Conservation (phyloP, 306 rosid genomes). For the Vicia sativa region DNA sequence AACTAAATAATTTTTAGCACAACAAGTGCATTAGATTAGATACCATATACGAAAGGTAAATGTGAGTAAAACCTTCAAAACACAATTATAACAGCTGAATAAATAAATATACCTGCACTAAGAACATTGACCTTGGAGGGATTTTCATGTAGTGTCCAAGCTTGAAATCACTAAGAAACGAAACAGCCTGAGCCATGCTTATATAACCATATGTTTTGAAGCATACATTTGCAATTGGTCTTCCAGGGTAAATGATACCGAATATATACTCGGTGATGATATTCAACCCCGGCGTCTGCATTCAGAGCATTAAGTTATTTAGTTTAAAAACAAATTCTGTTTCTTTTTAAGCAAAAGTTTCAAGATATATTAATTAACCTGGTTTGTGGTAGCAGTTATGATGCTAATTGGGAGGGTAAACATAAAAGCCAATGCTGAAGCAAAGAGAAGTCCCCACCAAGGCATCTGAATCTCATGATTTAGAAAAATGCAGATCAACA, state of each 20-base stretch:
- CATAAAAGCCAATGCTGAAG: slow-evolving; percentile 57
- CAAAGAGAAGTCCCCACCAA: slow-evolving; percentile 85
- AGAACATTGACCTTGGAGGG: slow-evolving; percentile 83
- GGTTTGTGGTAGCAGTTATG: slow-evolving; percentile 88
- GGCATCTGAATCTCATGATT: slow-evolving; percentile 78
- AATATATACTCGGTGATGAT: slow-evolving; percentile 74
- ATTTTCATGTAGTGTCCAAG: slow-evolving; percentile 88
- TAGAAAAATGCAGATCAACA: slow-evolving; percentile 56
- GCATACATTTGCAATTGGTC: slow-evolving; percentile 85
- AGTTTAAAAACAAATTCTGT: not conserved
- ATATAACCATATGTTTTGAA: slow-evolving; percentile 80
- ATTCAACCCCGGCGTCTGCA: slow-evolving; percentile 78
- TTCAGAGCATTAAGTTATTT: slow-evolving; percentile 11
- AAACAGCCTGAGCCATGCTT: slow-evolving; percentile 79
- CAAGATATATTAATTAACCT: slow-evolving; percentile 48
- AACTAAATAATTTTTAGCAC: slow-evolving; percentile 39
- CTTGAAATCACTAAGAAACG: slow-evolving; percentile 82
- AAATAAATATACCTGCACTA: slow-evolving; percentile 61
- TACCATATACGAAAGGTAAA: not conserved
- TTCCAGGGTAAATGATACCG: slow-evolving; percentile 70
- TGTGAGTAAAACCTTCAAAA: not conserved
- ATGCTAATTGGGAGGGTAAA: slow-evolving; percentile 85
- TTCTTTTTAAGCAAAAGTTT: not conserved
- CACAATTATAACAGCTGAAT: not conserved
- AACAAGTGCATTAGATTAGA: slow-evolving; percentile 8